Evolutionary conservation across 2,329 filamentous ascomycete genomes (phyloP).

Genomic region (Acrocalymma vagum): DNA sequence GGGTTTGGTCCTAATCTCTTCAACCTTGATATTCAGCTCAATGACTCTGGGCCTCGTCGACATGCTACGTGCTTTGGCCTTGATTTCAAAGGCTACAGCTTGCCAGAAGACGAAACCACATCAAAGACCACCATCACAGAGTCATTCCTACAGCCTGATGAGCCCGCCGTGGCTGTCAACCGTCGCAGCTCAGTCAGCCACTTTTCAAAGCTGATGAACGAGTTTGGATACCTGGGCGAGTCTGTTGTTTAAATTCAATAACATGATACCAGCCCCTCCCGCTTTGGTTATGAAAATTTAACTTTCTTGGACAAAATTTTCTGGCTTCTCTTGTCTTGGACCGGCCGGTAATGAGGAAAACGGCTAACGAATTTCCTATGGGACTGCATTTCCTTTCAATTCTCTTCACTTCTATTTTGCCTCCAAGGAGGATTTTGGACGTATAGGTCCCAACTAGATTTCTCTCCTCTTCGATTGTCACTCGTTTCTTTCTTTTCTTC

Average conservation of each 20-base stretch:
- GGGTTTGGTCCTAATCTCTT: slow-evolving; percentile 40
- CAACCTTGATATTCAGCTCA: slow-evolving; percentile 30
- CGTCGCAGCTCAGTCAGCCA: slow-evolving; percentile 33
- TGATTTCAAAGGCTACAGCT: slow-evolving; percentile 43
- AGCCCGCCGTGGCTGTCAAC: slow-evolving; percentile 21
- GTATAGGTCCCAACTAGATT: too few species aligned
- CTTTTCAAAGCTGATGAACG: slow-evolving; percentile 35
- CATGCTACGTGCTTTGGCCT: slow-evolving; percentile 42
- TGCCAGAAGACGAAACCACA: slow-evolving; percentile 35
- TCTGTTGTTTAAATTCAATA: slow-evolving; percentile 37
- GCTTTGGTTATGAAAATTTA: too few species aligned
- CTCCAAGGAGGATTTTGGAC: too few species aligned
- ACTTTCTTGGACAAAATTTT: too few species aligned
- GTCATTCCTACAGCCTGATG: slow-evolving; percentile 6
- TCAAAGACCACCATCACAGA: slow-evolving; percentile 39
- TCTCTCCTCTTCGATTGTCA: too few species aligned
- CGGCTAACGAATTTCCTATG: too few species aligned
- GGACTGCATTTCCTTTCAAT: too few species aligned
- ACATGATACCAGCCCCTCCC: too few species aligned
- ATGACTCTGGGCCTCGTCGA: slow-evolving; percentile 32
- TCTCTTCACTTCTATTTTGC: too few species aligned
- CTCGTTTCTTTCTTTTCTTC: too few species aligned
- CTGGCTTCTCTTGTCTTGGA: too few species aligned
- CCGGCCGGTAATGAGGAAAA: too few species aligned
- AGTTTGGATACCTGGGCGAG: slow-evolving; percentile 44